phyloP scores from a whole-genome alignment of 192 early-diverging fungal genomes.

The Phycomyces blakesleeanus region DNA sequence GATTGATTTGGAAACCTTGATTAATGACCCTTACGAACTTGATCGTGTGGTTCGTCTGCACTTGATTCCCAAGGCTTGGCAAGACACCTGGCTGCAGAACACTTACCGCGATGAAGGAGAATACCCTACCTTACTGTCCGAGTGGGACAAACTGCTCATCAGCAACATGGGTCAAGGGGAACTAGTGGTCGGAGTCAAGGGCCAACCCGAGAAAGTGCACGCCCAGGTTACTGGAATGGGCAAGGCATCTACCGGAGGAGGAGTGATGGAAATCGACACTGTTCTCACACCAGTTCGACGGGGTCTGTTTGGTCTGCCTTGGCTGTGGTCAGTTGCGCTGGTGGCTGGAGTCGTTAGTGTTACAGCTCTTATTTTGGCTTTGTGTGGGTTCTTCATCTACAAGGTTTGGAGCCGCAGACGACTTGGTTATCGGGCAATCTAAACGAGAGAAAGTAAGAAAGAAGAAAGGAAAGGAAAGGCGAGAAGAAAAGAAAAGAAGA shows the following conservation, averaged over 20 bases:
- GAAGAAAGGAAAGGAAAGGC: too few relatives aligned
- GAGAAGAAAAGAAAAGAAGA: too few relatives aligned
- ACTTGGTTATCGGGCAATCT: conserved; percentile 2
- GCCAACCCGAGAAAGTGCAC: background rate
- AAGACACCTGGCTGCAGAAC: conserved; percentile 1
- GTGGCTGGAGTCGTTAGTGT: background rate
- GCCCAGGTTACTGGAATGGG: conserved; percentile 20
- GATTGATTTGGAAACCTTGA: conserved; percentile 29
- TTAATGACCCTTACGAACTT: conserved; percentile 38
- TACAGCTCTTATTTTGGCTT: background rate
- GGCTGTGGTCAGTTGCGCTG: background rate
- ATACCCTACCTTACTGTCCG: conserved; percentile 17
- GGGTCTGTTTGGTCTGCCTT: conserved; percentile 17
- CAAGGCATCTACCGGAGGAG: conserved; percentile 18
- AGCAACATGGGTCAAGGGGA: conserved; percentile 11
- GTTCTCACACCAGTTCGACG: conserved; percentile 18
- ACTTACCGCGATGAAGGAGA: conserved; percentile 3
- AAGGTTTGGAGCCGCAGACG: conserved; percentile 13
- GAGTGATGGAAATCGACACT: conserved; percentile 24
- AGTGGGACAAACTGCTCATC: conserved; percentile 11
- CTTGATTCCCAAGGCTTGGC: conserved; percentile 47
- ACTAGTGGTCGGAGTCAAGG: conserved; percentile 15
- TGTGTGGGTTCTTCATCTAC: conserved; percentile 10
- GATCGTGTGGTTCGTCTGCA: conserved; percentile 57
- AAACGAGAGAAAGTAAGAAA: background rate